Conservation (phyloP, 192 early-diverging fungal species). For the Rhizophlyctis rosea region DNA sequence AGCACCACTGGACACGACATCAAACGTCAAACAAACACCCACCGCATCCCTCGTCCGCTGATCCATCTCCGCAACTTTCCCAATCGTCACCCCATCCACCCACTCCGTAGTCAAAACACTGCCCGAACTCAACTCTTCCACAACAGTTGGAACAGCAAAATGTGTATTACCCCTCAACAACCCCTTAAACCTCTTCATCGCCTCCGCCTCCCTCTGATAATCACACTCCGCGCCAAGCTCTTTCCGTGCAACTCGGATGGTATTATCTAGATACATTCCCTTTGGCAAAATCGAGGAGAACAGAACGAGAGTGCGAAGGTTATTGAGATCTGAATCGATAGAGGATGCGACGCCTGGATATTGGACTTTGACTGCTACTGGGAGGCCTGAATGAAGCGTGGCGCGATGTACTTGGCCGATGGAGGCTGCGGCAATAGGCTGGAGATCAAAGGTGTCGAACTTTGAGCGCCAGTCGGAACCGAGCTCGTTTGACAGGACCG, state of each 20-base stretch:
- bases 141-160: conserved; percentile 67
- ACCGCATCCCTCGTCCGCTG: conserved; percentile 62
- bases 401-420: conserved; percentile 52
- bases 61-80: conserved; percentile 48
- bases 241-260: conserved; percentile 80
- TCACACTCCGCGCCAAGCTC: conserved; percentile 95
- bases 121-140: conserved; percentile 62
- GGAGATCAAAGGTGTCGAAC: conserved; percentile 69
- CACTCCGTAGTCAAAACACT: conserved; percentile 80
- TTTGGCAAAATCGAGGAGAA: conserved; percentile 84
- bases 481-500: conserved; percentile 64
- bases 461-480: conserved; percentile 67
- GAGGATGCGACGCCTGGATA: conserved; percentile 89
- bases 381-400: conserved; percentile 39
- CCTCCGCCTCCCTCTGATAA: conserved; percentile 81
- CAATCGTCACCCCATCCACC: conserved; percentile 71
- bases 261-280: conserved; percentile 96
- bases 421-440: conserved; percentile 82
- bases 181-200: conserved; percentile 64
- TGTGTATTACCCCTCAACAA: conserved; percentile 56
- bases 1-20: not conserved
- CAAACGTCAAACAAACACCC: conserved; percentile 1
- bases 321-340: conserved; percentile 86
- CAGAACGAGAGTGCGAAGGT: conserved; percentile 72
- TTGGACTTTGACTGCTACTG: conserved; percentile 90